These are phyloP conservation scores for Arthroderma uncinatum DNA, from an alignment of 2,329 filamentous ascomycete species.

Conservation along the genomic window DNA sequence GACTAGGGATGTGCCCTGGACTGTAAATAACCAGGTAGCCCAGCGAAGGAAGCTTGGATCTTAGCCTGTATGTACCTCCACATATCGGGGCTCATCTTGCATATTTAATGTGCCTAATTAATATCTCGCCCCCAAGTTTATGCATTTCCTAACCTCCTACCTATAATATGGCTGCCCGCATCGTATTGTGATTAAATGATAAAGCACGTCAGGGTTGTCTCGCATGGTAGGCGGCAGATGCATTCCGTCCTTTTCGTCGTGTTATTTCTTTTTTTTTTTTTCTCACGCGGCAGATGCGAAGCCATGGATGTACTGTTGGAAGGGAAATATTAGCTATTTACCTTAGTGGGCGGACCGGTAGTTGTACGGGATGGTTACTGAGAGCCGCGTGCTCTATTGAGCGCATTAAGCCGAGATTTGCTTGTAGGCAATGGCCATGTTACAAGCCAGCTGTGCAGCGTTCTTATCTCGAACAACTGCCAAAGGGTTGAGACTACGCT, in stretches of 20 bases:
- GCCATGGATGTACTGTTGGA: too few species aligned
- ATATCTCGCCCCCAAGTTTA: too few species aligned
- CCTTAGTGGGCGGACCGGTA: too few species aligned
- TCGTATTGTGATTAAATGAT: not conserved
- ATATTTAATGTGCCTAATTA: not conserved
- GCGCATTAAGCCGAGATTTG: too few species aligned
- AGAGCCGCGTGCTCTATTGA: too few species aligned
- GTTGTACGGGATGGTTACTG: too few species aligned
- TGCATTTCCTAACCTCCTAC: not conserved
- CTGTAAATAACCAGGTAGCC: not conserved
- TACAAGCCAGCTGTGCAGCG: too few species aligned
- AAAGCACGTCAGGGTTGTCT: too few species aligned
- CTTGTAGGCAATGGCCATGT: too few species aligned
- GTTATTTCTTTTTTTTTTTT: not conserved
- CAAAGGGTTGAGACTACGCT: not conserved
- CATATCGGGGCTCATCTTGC: not conserved
- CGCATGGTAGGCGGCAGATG: not conserved
- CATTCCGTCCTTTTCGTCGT: not conserved
- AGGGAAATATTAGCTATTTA: too few species aligned
- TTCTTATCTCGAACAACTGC: not conserved
- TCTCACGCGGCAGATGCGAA: too few species aligned
- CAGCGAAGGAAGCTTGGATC: not conserved
- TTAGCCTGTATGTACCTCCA: not conserved
- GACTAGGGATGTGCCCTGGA: not conserved
- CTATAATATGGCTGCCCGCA: not conserved